Evolutionary conservation across 2,329 filamentous ascomycete species (phyloP).

Genomic region (Aureobasidium pullulans): DNA sequence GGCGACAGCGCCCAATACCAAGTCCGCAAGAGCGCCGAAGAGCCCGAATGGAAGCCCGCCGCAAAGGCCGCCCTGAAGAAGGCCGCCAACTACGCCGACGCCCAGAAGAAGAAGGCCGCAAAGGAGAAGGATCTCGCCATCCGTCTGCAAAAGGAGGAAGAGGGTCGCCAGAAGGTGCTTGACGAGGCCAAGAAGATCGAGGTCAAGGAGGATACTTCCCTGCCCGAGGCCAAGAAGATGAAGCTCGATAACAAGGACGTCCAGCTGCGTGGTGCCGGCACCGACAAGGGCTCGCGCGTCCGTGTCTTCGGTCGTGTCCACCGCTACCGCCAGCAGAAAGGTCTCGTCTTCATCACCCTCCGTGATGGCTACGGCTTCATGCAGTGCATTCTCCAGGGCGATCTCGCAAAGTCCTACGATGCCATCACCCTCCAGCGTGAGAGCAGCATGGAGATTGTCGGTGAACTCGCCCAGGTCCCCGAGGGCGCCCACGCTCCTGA

Average conservation of each 20-base stretch:
- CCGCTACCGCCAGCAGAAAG: conserved; percentile 72
- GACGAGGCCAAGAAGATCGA: conserved; percentile 78
- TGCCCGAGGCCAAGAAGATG: conserved; percentile 69
- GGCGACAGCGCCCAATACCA: conserved; percentile 57
- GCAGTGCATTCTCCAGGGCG: conserved; percentile 74
- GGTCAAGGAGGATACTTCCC: conserved; percentile 59
- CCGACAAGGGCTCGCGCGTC: conserved; percentile 62
- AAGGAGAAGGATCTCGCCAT: conserved; percentile 68
- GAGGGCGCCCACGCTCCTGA: conserved; percentile 70
- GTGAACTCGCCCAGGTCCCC: conserved; percentile 77
- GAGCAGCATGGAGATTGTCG: conserved; percentile 77
- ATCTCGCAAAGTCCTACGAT: conserved; percentile 86
- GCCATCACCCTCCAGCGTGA: conserved; percentile 77
- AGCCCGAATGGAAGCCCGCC: conserved; percentile 69
- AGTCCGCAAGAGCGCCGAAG: conserved; percentile 56
- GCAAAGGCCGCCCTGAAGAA: conserved; percentile 84
- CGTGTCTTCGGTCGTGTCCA: conserved; percentile 78
- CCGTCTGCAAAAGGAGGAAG: conserved; percentile 64
- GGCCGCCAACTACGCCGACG: conserved; percentile 64
- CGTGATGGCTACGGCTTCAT: conserved; percentile 77
- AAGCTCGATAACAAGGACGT: conserved; percentile 64
- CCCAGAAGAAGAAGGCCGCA: conserved; percentile 74
- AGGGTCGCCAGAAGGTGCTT: conserved; percentile 61
- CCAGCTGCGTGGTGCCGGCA: conserved; percentile 45
- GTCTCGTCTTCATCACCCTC: conserved; percentile 79